Evolutionary conservation across 1,139 yeast species (phyloP), one percentile per base, ranked within the genome.

Genomic region (Kodamaea plutei): DNA sequence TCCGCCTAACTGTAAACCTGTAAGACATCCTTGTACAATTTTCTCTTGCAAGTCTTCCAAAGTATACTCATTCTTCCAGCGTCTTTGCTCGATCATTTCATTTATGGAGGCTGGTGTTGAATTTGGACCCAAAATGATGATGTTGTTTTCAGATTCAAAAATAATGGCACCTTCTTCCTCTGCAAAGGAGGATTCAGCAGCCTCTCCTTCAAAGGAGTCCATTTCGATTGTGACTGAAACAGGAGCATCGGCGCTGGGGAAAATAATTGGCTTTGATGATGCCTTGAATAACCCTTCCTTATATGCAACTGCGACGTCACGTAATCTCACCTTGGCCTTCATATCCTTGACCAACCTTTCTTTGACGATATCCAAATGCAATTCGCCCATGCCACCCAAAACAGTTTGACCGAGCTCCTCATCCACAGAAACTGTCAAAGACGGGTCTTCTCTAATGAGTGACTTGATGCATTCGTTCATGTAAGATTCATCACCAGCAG

Each of bases 341-440:
- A 89, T 71, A 39, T 87, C 95, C 32, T 75, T 76, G 13, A 81
- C 61, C 30, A 91, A 67, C 35, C 96, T 66, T 44, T 87, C 94
- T 33, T 72, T 70, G 2, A 93, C 84, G 43, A 91, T 88, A 44
- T 91, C 97, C 33, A 91, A 67, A 56, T 91, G 98, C 31, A 91
- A 64, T 48, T 88, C 96, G 11, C 97, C 98, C 96, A 91, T 88
- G 3, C 98, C 99, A 31, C 95, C 79, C 20, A 91, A 56, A 17
- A 88, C 68, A 1, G 88, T 79, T 56, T 91, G 96, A 1, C 95
- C 96, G 36, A 84, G 66, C 38, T 89, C 96, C 41, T 84, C 95
- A 49, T 91, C 96, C 31, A 64, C 69, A 2, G 72, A 53, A 9
- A 82, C 64, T 23, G 73, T 71, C 41, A 85, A 60, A 36, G 89